These are phyloP conservation scores for Aureobasidium sp. DNA, from an alignment of 2,329 filamentous ascomycete species.

Conservation along the genomic window DNA sequence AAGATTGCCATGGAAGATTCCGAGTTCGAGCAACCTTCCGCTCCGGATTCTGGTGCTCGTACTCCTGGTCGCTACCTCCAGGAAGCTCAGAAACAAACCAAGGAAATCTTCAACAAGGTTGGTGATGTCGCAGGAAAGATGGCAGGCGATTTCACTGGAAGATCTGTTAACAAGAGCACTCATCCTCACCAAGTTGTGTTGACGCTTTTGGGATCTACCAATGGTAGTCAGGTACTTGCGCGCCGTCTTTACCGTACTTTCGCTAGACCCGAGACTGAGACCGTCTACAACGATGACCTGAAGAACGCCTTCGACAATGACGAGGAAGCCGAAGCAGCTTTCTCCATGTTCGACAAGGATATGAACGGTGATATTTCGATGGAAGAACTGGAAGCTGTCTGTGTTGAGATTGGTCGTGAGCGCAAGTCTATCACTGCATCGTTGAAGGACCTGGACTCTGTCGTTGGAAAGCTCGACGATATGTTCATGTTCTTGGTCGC, in stretches of 20 bases:
- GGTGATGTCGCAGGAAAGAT: slow-evolving; percentile 79
- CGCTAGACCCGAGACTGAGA: slow-evolving; percentile 65
- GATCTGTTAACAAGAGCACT: slow-evolving; percentile 56
- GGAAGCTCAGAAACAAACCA: slow-evolving; percentile 66
- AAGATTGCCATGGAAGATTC: slow-evolving; percentile 65
- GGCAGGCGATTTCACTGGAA: slow-evolving; percentile 86
- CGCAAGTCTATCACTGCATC: slow-evolving; percentile 93
- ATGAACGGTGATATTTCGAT: slow-evolving; percentile 95
- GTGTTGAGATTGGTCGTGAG: slow-evolving; percentile 89
- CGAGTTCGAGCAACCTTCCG: slow-evolving; percentile 58
- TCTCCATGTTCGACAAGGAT: slow-evolving; percentile 90
- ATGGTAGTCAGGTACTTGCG: slow-evolving; percentile 74
- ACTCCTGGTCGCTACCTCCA: slow-evolving; percentile 68
- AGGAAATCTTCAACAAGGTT: slow-evolving; percentile 68
- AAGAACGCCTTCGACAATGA: slow-evolving; percentile 69
- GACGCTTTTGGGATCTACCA: slow-evolving; percentile 64
- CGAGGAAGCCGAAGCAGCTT: slow-evolving; percentile 83
- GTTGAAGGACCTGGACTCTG: slow-evolving; percentile 88
- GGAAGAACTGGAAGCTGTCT: slow-evolving; percentile 87
- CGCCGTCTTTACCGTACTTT: slow-evolving; percentile 84
- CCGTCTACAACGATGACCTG: slow-evolving; percentile 70
- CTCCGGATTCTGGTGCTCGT: slow-evolving; percentile 51
- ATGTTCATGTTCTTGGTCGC: slow-evolving; percentile 83
- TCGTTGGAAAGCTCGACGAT: slow-evolving; percentile 81
- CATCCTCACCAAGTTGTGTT: slow-evolving; percentile 81